Percentiles rank a stretch among this genome's conserved stretches.
These are phyloP conservation scores for Udeniomyces megalosporus DNA, from an alignment of 768 basidiomycete genomes.

Conservation along the genomic window DNA sequence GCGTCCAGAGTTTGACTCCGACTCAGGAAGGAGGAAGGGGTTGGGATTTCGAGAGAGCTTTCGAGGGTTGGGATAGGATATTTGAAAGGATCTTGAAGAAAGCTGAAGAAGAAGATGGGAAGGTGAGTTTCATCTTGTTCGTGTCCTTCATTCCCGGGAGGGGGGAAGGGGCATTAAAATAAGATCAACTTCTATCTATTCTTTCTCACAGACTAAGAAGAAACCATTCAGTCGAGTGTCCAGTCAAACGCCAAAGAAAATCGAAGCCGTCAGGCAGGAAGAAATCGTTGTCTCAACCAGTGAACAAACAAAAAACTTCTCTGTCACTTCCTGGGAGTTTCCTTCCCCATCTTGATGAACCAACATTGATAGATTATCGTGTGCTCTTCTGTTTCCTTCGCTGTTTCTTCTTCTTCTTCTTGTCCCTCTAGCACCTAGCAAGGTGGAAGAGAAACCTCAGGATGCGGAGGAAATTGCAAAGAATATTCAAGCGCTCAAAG, in stretches of 20 bases:
- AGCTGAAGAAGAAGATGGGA: slow-evolving; percentile 1
- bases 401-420: too few relatives aligned
- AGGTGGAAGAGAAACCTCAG: slow-evolving; percentile 39
- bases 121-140: background rate
- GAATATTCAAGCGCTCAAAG: slow-evolving; percentile 81
- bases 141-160: background rate
- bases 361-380: too few relatives aligned
- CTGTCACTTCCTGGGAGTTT: too few relatives aligned
- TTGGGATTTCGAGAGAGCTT: slow-evolving; percentile 55
- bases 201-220: background rate
- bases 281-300: too few relatives aligned
- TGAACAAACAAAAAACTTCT: too few relatives aligned
- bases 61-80: slow-evolving; percentile 63
- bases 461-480: slow-evolving; percentile 84
- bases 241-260: too few relatives aligned
- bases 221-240: too few relatives aligned
- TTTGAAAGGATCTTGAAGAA: slow-evolving; percentile 57
- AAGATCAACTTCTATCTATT: background rate
- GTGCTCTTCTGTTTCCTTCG: too few relatives aligned
- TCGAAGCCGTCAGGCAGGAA: too few relatives aligned
- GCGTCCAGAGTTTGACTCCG: background rate
- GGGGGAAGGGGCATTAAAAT: too few relatives aligned
- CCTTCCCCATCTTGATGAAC: too few relatives aligned
- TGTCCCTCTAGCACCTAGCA: slow-evolving; percentile 34
- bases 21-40: slow-evolving; percentile 32